phyloP scores from a whole-genome alignment of 805 yeast genomes.

The Komagataella pastoris region DNA sequence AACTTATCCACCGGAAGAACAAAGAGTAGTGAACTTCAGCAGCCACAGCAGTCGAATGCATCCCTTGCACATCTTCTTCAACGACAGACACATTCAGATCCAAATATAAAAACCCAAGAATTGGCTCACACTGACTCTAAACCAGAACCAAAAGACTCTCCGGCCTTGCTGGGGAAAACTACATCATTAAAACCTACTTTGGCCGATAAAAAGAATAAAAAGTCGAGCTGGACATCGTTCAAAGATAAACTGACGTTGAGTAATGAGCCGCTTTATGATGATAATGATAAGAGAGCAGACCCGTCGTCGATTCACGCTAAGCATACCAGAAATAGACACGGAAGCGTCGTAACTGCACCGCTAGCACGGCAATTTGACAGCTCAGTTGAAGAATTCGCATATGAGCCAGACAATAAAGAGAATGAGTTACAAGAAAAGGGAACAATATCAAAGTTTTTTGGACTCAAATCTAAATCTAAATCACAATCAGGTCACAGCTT shows the following conservation, averaged over 20 bases:
- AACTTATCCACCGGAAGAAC: not conserved
- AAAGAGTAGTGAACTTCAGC: not conserved
- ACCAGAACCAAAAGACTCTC: not conserved
- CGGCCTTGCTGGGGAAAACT: not conserved
- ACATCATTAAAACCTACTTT: not conserved
- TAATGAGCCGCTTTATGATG: constrained; percentile 1
- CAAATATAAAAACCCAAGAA: not conserved
- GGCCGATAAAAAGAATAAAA: not conserved
- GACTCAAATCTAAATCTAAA: not conserved
- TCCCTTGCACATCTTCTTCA: not conserved
- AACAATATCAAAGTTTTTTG: not conserved
- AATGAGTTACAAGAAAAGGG: not conserved
- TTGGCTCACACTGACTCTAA: not conserved
- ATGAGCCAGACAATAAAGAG: not conserved
- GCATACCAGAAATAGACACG: not conserved
- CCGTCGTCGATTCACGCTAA: not conserved
- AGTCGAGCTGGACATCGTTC: constrained; percentile 6
- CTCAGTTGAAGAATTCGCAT: not conserved
- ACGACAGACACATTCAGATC: not conserved
- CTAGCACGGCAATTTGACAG: not conserved
- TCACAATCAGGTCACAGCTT: not conserved
- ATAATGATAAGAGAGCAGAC: not conserved
- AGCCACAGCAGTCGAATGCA: not conserved
- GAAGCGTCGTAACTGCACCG: not conserved
- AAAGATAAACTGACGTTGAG: constrained; percentile 3